A percentile compares a stretch with the other conserved stretches of the same genome.
Conservation (phyloP, 2,329 filamentous ascomycete species). For the Coniochaeta pulveracea region DNA sequence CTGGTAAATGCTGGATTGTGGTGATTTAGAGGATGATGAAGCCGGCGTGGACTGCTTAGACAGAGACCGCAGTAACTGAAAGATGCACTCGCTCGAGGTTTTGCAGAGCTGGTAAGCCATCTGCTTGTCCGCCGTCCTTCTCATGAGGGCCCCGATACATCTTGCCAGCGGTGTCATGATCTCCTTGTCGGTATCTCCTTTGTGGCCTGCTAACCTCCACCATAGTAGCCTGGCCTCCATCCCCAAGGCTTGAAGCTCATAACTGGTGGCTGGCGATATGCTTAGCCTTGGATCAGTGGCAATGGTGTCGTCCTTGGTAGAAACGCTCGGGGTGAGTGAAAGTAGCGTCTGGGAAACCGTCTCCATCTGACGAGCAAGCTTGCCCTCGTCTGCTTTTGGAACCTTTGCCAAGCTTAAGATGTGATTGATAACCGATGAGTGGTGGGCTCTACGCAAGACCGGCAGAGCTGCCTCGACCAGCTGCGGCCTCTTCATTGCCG, state of each 20-base stretch:
- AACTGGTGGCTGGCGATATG: conserved; percentile 42
- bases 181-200: conserved; percentile 50
- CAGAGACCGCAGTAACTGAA: conserved; percentile 21
- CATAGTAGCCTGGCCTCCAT: conserved; percentile 50
- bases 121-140: conserved; percentile 28
- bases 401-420: conserved; percentile 34
- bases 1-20: conserved; percentile 38
- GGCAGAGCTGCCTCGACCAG: conserved; percentile 46
- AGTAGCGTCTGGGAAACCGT: conserved; percentile 53
- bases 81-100: conserved; percentile 22
- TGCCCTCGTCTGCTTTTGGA: conserved; percentile 35
- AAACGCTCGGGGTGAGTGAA: conserved; percentile 56
- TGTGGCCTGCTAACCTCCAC: conserved; percentile 53
- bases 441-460: conserved; percentile 38
- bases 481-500: conserved; percentile 45
- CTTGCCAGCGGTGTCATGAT: conserved; percentile 53
- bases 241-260: conserved; percentile 54
- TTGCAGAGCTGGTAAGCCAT: conserved; percentile 28
- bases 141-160: conserved; percentile 49
- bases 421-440: conserved; percentile 47
- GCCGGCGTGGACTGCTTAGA: conserved; percentile 19
- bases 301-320: conserved; percentile 46
- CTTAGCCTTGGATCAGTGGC: conserved; percentile 42
- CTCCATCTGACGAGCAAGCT: conserved; percentile 55
- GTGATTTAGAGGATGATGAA: conserved; percentile 25